phyloP scores from a whole-genome alignment of 768 basidiomycete species.

The Russula brevipes region DNA sequence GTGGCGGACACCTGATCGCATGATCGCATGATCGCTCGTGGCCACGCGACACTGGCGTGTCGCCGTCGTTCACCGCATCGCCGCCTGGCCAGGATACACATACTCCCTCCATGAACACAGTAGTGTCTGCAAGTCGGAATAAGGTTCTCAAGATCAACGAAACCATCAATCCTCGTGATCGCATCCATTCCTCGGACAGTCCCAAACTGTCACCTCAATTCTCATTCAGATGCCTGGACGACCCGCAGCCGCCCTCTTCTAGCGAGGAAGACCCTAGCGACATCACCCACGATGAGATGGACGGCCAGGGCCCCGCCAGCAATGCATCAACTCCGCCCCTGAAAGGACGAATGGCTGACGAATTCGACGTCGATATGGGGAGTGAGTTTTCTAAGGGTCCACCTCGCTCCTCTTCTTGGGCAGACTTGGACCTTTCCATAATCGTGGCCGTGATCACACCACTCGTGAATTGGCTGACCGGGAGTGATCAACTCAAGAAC shows the following conservation, averaged over 20 bases:
- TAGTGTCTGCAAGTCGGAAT: slow-evolving; percentile 3
- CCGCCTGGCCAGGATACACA: not conserved
- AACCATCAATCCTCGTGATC: not conserved
- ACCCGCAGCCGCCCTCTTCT: slow-evolving; percentile 7
- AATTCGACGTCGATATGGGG: slow-evolving; percentile 2
- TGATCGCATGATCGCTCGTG: not conserved
- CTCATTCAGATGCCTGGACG: slow-evolving; percentile 6
- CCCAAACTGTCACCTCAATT: slow-evolving; percentile 1
- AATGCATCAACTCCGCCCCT: not conserved
- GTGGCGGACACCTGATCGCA: not conserved
- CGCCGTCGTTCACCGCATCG: not conserved
- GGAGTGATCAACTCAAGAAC: slow-evolving; percentile 73
- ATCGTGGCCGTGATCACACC: slow-evolving; percentile 70
- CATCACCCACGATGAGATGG: slow-evolving; percentile 16
- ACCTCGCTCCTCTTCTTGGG: slow-evolving; percentile 42
- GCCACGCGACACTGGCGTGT: not conserved
- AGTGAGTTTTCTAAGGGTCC: not conserved
- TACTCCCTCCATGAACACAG: slow-evolving; percentile 7
- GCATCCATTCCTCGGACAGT: not conserved
- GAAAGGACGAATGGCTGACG: not conserved
- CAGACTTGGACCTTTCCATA: slow-evolving; percentile 67
- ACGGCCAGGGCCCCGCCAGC: not conserved
- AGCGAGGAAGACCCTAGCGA: slow-evolving; percentile 19
- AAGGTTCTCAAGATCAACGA: slow-evolving; percentile 3
- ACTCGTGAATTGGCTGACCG: slow-evolving; percentile 74